These are phyloP conservation scores for Lactarius sp. DNA, from an alignment of 768 basidiomycete species.

Conservation along the genomic window DNA sequence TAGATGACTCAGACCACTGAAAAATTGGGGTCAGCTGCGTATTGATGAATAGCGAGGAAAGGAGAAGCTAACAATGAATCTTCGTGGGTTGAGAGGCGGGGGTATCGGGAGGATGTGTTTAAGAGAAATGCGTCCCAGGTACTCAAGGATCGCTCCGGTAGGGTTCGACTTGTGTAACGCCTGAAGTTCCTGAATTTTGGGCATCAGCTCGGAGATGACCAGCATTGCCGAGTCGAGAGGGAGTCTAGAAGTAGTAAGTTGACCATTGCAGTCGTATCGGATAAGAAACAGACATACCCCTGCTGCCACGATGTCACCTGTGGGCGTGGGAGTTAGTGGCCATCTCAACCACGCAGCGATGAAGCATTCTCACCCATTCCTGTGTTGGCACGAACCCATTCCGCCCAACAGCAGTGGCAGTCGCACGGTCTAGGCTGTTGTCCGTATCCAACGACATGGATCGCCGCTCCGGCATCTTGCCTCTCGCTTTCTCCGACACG, in stretches of 20 bases:
- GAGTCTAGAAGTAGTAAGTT: constrained; percentile 43
- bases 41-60: constrained; percentile 9
- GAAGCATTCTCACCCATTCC: constrained; percentile 73
- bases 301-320: constrained; percentile 94
- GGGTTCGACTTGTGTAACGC: constrained; percentile 58
- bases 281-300: constrained; percentile 53
- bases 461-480: constrained; percentile 81
- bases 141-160: constrained; percentile 64
- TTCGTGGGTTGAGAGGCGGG: constrained; percentile 60
- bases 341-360: neutral
- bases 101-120: constrained; percentile 68
- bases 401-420: constrained; percentile 69
- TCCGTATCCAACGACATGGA: constrained; percentile 50
- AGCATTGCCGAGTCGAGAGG: constrained; percentile 87
- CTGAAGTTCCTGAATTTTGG: constrained; percentile 80
- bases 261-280: neutral
- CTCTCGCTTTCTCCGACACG: constrained; percentile 82
- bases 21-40: constrained; percentile 13
- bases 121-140: constrained; percentile 65
- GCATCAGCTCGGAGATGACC: constrained; percentile 81
- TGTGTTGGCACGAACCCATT: constrained; percentile 95
- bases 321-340: constrained; percentile 10
- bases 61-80: constrained; percentile 58
- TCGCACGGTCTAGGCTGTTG: constrained; percentile 55
- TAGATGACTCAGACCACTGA: constrained; percentile 89